Evolutionary conservation across 805 yeast genomes (phyloP).

Genomic region (Maudiozyma saulgeensis): DNA sequence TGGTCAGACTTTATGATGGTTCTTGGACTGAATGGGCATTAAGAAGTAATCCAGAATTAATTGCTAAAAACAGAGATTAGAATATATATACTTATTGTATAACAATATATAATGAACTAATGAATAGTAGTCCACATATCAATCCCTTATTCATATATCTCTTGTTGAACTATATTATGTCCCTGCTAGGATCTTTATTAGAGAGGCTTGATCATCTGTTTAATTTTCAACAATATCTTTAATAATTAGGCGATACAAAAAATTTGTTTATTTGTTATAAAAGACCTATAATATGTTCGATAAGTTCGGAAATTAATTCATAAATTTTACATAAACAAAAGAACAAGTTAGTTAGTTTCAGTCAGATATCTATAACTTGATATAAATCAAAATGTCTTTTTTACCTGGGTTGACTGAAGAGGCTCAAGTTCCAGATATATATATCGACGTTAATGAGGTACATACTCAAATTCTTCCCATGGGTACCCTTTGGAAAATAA

Average conservation of each 20-base stretch:
- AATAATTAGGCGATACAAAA: not conserved
- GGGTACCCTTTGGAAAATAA: conserved; percentile 27
- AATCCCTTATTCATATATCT: no score
- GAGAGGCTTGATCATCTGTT: no score
- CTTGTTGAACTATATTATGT: no score
- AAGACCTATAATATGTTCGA: not conserved
- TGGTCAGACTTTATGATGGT: conserved; percentile 68
- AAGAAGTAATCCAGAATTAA: conserved; percentile 15
- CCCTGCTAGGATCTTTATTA: no score
- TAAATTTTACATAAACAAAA: no score
- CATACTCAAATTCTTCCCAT: conserved; percentile 14
- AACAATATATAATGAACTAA: no score
- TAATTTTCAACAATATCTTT: no score
- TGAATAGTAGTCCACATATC: no score
- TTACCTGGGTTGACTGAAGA: conserved; percentile 12
- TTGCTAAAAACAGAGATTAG: conserved; percentile 19
- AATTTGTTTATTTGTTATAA: not conserved
- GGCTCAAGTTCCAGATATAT: conserved; percentile 5
- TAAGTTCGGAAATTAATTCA: not conserved
- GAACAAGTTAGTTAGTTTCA: no score
- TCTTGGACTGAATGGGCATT: conserved; percentile 52
- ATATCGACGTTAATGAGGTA: conserved; percentile 12
- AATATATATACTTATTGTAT: not conserved
- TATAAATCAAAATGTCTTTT: not conserved
- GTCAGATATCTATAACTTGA: not conserved